Base-by-base conservation (phyloP, 768 basidiomycete genomes). In the Pholiota molesta region DNA sequence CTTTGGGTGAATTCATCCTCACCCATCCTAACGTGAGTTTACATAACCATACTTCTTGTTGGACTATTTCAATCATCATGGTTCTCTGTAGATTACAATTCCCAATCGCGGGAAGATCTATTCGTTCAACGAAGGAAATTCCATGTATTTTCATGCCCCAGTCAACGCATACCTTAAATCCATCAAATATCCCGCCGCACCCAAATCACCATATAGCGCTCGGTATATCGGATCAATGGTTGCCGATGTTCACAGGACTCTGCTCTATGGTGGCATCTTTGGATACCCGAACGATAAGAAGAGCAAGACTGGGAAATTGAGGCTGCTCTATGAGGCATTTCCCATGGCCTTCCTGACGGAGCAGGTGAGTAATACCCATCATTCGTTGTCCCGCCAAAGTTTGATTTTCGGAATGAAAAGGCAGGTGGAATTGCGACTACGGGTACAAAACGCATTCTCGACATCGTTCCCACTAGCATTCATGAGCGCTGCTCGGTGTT, bases 171-270 rank as follows among this genome's bases (percentile, higher is more conserved):
- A 97, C 77, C 85, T 97, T 62, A 88, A 92, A 64, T 92, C 91
- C 65, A 93, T 97, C 84, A 97, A 99, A 77, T 95, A 84, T 74
- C 96, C 97, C 1, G 73, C 85, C 49, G 74, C 84, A 53, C 88
- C 87, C 35, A 95, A 89, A 75, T 79, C 86, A 26, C 96, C 97
- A 10, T 97, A 97, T 72, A 94, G 91, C 64, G 89, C 92, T 65
- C 86, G 95, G 63, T 89, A 99, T 77, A 97, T 99, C 73, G 97
- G 97, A 28, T 96, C 94, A 63, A 99, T 99, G 97, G 97, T 99
- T 37, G 96, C 97, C 55, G 97, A 99, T 76, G 97, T 98, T 26
- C 95, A 97, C 77, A 84, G 97, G 68, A 99, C 97, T 6, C 78
- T 99, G 33, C 81, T 99, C 3, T 99, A 99, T 71, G 97, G 97